Conservation (phyloP, 148 eudicot genomes). For the Simmondsia chinensis region DNA sequence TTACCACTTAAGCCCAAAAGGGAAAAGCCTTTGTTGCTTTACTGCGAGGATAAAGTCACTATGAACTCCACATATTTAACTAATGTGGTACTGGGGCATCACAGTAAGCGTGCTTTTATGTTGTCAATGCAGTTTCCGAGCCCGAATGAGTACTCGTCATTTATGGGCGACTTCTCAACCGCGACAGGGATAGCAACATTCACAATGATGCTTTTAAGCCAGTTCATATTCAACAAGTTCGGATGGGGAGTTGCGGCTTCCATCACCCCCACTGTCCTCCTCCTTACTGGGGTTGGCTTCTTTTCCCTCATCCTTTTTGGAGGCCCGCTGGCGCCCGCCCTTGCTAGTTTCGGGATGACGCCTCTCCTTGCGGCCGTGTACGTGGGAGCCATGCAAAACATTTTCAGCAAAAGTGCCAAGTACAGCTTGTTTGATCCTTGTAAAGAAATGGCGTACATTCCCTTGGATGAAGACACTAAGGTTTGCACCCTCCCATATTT, state of each 20-base stretch:
- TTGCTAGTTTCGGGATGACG: conserved; percentile 72
- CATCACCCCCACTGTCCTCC: conserved; percentile 92
- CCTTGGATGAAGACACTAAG: conserved; percentile 98
- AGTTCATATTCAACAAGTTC: conserved; percentile 85
- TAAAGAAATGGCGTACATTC: conserved; percentile 99
- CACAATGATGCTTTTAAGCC: conserved; percentile 91
- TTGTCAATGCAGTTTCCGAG: conserved; percentile 90
- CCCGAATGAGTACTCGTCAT: conserved; percentile 92
- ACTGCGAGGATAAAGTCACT: too few relatives aligned
- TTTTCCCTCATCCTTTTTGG: conserved; percentile 87
- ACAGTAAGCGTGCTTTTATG: too few relatives aligned
- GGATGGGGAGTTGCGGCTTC: conserved; percentile 99
- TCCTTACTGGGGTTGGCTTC: conserved; percentile 86
- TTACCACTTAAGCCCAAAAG: too few relatives aligned
- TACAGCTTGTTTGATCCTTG: conserved; percentile 98
- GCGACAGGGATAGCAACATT: conserved; percentile 94
- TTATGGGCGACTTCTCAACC: conserved; percentile 99
- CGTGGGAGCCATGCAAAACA: conserved; percentile 96
- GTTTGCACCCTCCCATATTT: too few relatives aligned
- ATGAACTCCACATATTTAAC: too few relatives aligned
- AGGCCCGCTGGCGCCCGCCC: conserved; percentile 54
- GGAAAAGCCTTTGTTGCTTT: too few relatives aligned
- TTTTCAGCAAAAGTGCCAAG: conserved; percentile 98
- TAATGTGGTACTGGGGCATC: too few relatives aligned
- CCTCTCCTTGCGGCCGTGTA: conserved; percentile 97